These are phyloP conservation scores for Serendipita sp. DNA, from an alignment of 768 basidiomycete genomes.

Conservation along the genomic window DNA sequence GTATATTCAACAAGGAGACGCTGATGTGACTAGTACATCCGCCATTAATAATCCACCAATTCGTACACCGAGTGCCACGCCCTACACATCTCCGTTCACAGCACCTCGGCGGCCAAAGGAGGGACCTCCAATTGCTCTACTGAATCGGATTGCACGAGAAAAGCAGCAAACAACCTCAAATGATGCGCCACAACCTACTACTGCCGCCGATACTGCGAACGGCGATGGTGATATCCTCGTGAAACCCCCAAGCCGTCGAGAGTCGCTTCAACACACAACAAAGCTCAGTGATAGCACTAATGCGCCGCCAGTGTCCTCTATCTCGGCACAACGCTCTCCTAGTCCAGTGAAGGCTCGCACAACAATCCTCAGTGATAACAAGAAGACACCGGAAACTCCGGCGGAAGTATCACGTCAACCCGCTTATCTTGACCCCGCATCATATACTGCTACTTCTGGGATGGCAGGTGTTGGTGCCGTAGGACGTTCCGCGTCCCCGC, in stretches of 20 bases:
- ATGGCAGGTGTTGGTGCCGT: not conserved
- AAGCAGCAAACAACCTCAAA: not conserved
- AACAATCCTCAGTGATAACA: not conserved
- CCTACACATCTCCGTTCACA: not conserved
- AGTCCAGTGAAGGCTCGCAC: not conserved
- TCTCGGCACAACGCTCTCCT: not conserved
- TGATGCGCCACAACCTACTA: not conserved
- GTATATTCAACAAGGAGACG: not conserved
- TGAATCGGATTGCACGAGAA: not conserved
- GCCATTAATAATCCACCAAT: not conserved
- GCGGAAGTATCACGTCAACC: not conserved
- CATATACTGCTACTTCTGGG: not conserved
- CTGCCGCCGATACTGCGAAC: not conserved
- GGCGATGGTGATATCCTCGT: not conserved
- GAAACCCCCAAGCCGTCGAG: slow-evolving; percentile 1
- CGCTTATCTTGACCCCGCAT: not conserved
- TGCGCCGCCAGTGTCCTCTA: not conserved
- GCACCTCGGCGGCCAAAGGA: not conserved
- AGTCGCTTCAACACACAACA: not conserved
- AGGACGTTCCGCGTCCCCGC: not conserved
- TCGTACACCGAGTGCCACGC: not conserved
- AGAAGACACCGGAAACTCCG: not conserved
- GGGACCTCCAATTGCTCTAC: not conserved
- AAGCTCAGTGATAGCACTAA: not conserved
- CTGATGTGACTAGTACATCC: not conserved